Conservation (phyloP, 2,329 filamentous ascomycete species). For the Didymosphaeria variabile region DNA sequence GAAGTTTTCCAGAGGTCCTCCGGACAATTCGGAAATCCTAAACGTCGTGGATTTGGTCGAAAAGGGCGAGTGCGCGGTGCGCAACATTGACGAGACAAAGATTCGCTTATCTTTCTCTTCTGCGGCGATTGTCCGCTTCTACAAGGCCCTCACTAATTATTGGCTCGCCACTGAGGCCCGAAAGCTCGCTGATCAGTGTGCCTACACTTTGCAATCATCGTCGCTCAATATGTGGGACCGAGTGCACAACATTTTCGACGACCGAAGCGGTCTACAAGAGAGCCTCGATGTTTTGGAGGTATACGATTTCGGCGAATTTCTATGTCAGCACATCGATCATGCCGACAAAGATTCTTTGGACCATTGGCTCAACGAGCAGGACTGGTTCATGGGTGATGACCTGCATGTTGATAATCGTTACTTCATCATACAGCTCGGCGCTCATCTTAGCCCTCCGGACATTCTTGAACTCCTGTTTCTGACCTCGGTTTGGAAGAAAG, state of each 20-base stretch:
- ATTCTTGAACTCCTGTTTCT: background rate
- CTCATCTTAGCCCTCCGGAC: background rate
- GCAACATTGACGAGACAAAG: background rate
- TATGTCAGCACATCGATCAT: background rate
- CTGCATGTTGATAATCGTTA: background rate
- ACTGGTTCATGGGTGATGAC: background rate
- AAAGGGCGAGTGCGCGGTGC: background rate
- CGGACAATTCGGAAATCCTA: background rate
- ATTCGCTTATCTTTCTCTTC: background rate
- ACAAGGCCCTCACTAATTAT: background rate
- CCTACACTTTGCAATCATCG: background rate
- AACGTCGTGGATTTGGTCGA: background rate
- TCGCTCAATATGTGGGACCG: background rate
- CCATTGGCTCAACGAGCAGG: background rate
- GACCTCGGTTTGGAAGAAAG: background rate
- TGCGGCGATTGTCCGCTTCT: background rate
- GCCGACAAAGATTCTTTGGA: background rate
- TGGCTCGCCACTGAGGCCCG: background rate
- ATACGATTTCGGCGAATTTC: background rate
- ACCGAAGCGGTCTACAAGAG: background rate
- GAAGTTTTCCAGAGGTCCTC: background rate
- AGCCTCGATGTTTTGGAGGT: background rate
- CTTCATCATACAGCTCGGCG: background rate
- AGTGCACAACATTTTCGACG: background rate
- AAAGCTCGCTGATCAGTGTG: background rate